Evolutionary conservation across 2,329 filamentous ascomycete species (phyloP), one percentile per base, ranked within the genome.

Genomic region (Fusarium citri): DNA sequence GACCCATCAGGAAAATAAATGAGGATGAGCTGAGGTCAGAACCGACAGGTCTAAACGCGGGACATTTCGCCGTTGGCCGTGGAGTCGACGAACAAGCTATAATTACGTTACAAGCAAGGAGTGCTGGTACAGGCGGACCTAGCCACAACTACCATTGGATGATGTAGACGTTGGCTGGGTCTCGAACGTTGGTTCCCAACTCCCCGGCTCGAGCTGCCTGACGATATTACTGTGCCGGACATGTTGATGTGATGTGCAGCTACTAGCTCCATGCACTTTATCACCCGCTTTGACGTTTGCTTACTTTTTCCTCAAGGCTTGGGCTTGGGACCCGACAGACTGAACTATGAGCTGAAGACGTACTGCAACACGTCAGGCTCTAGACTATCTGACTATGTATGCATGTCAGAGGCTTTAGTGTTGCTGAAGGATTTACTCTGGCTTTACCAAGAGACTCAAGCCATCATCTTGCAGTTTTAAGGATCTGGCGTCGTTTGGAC

Each of bases 221-320:
- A 37, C 31, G 51, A 68, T 47, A 34, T 18, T n/a, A 34, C 34
- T n/a, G 34, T n/a, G 18, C 34, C 18, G 34, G 18, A 12, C 34
- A 51, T 60, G 40, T 28, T 66, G 50, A 51, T 64, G 34, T 63
- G 56, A 51, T 64, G 34, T 63, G 56, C 62, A 64, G 47, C 28
- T 50, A 31, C 59, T 40, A 57, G 43, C 42, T 56, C 18, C 31
- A 56, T 56, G 31, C 49, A 51, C 53, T 45, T 41, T 37, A 59
- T 55, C 51, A 66, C 42, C 49, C 68, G 65, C 68, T 68, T 69
- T 61, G 65, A 69, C 68, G 30, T 55, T 25, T 57, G 57, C 34
- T 67, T 72, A 57, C 68, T 64, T 66, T 69, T 53, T 45, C 46
- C 26, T 31, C 48, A 31, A 45, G 56, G 43, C 57, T 55, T 55